Base-by-base conservation (phyloP, 2,329 filamentous ascomycete species). In the Rachicladosporium sp. region DNA sequence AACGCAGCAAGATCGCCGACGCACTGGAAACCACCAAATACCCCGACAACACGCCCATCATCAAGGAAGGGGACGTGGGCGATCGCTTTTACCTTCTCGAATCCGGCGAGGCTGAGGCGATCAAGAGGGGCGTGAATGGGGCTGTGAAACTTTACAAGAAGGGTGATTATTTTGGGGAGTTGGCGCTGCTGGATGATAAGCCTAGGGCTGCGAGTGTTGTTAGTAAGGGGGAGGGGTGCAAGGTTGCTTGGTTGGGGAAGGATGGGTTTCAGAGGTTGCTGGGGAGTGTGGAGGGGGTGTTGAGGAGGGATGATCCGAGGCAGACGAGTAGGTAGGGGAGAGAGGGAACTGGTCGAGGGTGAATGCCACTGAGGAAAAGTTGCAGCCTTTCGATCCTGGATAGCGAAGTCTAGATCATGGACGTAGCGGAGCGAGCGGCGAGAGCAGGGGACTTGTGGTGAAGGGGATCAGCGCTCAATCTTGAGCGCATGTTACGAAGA, bases 1-100 rank as follows among this genome's bases (percentile, higher is more conserved):
- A 98, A 66, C 80, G 91, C 43, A 86, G 85, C 56, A 98, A 98
- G 70, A 95, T 98, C 59, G 89, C 91, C 45, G 91, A 96, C 63
- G 89, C 91, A 2, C 71, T 98, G 41, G 88, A 96, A 60, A 91
- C 88, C 7, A 78, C 81, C 59, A 95, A 93, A 56, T 93, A 81
- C 59, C 73, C 81, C 0, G 67, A 79, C 6, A 85, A 84, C 13
- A 75, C 79, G n/a, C 74, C 74, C 37, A 93, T 98, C 58, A 96
- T 98, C 63, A 72, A 70, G 43, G 86, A 96, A 63, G 91, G 91
- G 38, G 91, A 96, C 58, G 82, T 81, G 0, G 91, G 91, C 40
- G 78, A 93, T 56, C 80, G 84, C 1, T 96, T 98, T 64, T 98
- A 83, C 64, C 76, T 96, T 33, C 70, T 96, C 35, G 91, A 95